Percentiles rank a stretch among this genome's conserved stretches.
These are phyloP conservation scores for Colletotrichum sp. DNA, from an alignment of 2,329 filamentous ascomycete genomes.

Conservation along the genomic window DNA sequence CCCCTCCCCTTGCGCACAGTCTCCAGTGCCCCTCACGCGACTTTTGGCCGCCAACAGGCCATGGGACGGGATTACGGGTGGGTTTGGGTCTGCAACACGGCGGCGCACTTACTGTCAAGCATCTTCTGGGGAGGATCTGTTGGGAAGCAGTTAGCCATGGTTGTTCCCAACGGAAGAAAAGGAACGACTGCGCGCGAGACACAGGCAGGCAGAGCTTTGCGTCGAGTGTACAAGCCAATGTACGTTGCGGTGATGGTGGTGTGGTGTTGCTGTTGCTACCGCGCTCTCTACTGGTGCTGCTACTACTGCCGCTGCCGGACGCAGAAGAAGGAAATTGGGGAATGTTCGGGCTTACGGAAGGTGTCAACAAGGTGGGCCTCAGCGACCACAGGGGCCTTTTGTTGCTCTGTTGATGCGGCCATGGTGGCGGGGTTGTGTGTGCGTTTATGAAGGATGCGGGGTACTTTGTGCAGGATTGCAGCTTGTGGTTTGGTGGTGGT, in stretches of 20 bases:
- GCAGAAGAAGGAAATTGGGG: conserved; percentile 3
- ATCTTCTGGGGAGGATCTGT: conserved; percentile 70
- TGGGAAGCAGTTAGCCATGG: conserved; percentile 6
- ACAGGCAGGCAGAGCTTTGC: neutral
- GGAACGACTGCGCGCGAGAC: neutral
- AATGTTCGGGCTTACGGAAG: conserved; percentile 57
- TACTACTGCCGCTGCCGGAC: neutral
- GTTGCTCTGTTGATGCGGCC: conserved; percentile 45
- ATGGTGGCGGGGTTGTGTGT: conserved; percentile 37
- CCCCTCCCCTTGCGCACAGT: neutral
- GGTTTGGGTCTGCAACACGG: conserved; percentile 3
- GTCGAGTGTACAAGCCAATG: neutral
- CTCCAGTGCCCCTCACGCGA: conserved; percentile 21
- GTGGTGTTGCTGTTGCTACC: neutral
- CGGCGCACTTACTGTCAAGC: conserved; percentile 64
- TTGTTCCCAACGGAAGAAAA: neutral
- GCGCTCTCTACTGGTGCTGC: neutral
- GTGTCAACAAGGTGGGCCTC: conserved; percentile 82
- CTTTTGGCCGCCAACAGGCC: conserved; percentile 9
- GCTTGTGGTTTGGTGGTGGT: neutral
- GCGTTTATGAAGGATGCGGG: conserved; percentile 20
- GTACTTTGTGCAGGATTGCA: conserved; percentile 15
- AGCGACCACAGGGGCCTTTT: conserved; percentile 65
- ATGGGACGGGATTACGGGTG: neutral
- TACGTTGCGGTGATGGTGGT: neutral